A percentile compares a stretch with the other conserved stretches of the same genome.
Conservation (phyloP, 73 alveolate genomes). For the Symbiodinium natans region DNA sequence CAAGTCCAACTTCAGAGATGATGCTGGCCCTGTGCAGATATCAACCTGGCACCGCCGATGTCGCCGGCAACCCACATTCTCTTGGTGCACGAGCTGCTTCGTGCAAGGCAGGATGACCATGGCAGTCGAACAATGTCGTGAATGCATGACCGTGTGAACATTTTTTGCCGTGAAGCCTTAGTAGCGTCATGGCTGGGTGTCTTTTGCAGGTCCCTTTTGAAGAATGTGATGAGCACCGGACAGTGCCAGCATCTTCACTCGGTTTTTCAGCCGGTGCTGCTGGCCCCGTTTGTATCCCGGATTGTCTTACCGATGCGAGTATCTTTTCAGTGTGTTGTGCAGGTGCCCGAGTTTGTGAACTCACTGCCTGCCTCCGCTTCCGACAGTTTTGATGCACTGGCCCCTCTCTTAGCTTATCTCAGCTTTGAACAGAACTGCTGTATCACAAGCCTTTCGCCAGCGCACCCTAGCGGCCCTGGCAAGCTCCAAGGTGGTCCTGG, state of each 20-base stretch:
- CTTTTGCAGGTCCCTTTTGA: constrained; percentile 88
- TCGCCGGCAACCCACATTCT: constrained; percentile 91
- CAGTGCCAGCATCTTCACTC: constrained; percentile 47
- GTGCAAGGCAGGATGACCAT: constrained; percentile 18
- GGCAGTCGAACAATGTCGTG: no score
- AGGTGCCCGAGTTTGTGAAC: constrained; percentile 88
- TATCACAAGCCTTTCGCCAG: no score
- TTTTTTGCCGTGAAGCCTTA: neutral
- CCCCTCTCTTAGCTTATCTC: constrained; percentile 8
- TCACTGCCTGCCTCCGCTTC: constrained; percentile 70
- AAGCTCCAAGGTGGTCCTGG: constrained; percentile 43
- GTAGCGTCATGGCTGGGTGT: no score
- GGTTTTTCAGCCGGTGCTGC: constrained; percentile 75
- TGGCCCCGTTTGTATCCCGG: neutral
- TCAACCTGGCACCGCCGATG: constrained; percentile 82
- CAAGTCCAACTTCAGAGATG: neutral
- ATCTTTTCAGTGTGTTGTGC: no score
- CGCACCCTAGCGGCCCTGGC: no score
- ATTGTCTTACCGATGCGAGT: neutral
- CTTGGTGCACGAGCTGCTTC: constrained; percentile 75
- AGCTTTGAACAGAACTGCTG: no score
- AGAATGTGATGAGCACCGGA: constrained; percentile 66
- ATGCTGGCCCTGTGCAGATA: neutral
- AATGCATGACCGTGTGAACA: no score
- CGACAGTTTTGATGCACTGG: constrained; percentile 89